Percentiles rank a stretch among this genome's conserved stretches.
Evolutionary conservation across 208 protist genomes (phyloP).

Genomic region (Crithidia acanthocephali): DNA sequence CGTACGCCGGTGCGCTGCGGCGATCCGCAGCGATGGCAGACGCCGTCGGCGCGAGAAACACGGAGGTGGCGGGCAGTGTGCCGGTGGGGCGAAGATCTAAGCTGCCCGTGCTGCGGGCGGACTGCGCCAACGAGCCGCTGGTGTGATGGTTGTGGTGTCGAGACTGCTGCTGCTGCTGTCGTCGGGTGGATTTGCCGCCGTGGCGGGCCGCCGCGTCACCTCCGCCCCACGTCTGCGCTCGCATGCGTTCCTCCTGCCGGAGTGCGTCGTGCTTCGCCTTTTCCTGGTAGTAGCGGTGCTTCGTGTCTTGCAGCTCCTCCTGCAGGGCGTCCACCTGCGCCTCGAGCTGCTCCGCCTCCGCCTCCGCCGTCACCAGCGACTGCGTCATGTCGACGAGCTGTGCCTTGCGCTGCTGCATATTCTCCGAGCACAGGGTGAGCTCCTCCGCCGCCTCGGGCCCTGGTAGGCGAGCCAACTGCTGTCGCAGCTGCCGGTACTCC

Average conservation of each 20-base stretch:
- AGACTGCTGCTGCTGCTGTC: background rate
- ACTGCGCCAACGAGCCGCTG: background rate
- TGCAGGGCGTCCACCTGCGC: constrained; percentile 91
- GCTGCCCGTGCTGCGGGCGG: background rate
- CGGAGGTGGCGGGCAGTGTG: background rate
- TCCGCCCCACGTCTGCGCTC: constrained; percentile 55
- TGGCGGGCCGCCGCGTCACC: no score
- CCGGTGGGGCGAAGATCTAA: background rate
- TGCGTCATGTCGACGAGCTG: constrained; percentile 89
- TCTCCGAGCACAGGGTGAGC: constrained; percentile 94
- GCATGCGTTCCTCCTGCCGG: constrained; percentile 47
- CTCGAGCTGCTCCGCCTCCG: constrained; percentile 80
- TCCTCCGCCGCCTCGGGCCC: constrained; percentile 97
- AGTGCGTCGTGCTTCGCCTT: constrained; percentile 88
- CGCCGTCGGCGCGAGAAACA: background rate
- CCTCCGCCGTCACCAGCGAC: constrained; percentile 62
- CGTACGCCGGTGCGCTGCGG: background rate
- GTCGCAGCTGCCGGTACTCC: constrained; percentile 92
- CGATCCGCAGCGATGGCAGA: background rate
- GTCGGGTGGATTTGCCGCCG: no score
- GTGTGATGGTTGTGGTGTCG: background rate
- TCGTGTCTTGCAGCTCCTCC: constrained; percentile 92
- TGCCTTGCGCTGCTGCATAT: constrained; percentile 89
- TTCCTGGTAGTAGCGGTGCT: constrained; percentile 92
- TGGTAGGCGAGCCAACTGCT: constrained; percentile 93